Base-by-base conservation (phyloP, 768 basidiomycete genomes). In the Boletus rufocinnamomeus region DNA sequence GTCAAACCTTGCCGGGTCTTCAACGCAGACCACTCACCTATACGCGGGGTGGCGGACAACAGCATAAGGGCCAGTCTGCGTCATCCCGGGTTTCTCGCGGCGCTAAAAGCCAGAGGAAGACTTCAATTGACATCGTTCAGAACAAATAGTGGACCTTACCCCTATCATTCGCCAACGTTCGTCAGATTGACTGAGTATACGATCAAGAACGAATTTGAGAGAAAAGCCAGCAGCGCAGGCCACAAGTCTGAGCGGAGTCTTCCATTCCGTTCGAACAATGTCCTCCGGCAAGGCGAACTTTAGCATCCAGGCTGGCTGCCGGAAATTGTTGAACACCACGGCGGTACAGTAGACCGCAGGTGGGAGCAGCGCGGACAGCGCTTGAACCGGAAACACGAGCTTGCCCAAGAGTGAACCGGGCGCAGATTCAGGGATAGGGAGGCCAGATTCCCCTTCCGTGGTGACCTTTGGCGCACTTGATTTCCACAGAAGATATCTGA, bases 21-120 rank as follows among this genome's bases (percentile, higher is more conserved):
- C 34, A 8, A 47, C 7, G 30, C 2, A 27, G 4, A 52, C 30
- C 40, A 63, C 72, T 54, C 55, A 75, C 74, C 63, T 66, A 56
- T 77, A 77, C 14, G 57, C 53, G 3, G 76, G 76, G 51, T 77
- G 77, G 38, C 77, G 76, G 35, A 77, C 70, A 30, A 74, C 48
- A 9, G 70, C 57, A 54, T 77, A 77, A 6, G 75, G 76, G 2
- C 76, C 76, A 8, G 61, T 66, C 37, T 66, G 62, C 5, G 68
- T 64, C 56, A 74, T 8, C 34, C 58, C 68, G 0, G 68, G 61
- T 51, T 75, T 76, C 57, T 71, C 74, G 40, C 69, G 52, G 50
- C 62, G 34, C 74, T 73, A 10, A 63, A 50, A 58, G 38, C 21
- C 13, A 43, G 32, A 46, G 25, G n/a, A 50, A 16, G n/a, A 40